These are phyloP conservation scores for Striga hermonthica DNA, from an alignment of 305 asterid species.

Conservation along the genomic window DNA sequence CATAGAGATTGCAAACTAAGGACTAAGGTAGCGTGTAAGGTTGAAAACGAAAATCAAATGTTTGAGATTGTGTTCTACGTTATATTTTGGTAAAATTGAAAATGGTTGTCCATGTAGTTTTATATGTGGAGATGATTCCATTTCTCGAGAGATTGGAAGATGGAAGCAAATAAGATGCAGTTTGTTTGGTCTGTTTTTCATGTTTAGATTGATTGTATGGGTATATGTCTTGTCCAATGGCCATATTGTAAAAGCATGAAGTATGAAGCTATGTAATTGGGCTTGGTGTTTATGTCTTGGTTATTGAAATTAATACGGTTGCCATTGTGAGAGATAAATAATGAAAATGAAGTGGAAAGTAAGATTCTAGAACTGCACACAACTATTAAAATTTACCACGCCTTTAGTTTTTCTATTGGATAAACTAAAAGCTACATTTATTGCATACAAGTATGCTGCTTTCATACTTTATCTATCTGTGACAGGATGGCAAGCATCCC, in stretches of 20 bases:
- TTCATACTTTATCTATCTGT: neutral
- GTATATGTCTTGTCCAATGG: no score
- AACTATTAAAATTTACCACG: neutral
- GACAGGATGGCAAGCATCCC: no score
- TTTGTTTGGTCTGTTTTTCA: no score
- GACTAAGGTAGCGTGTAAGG: neutral
- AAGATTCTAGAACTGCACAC: neutral
- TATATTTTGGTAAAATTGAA: neutral
- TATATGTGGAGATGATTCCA: no score
- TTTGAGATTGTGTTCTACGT: neutral
- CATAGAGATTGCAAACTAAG: neutral
- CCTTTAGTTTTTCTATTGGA: neutral
- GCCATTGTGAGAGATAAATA: neutral
- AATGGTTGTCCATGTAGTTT: no score
- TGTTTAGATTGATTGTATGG: no score
- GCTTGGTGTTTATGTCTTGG: neutral
- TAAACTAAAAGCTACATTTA: neutral
- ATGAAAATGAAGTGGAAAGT: neutral
- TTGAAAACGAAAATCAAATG: neutral
- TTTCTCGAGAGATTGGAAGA: no score
- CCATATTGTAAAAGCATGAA: no score
- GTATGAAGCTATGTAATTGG: neutral
- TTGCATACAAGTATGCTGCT: conserved; percentile 14
- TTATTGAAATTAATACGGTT: neutral
- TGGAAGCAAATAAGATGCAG: no score